Evolutionary conservation across 441 rosid species (phyloP), one percentile per base, ranked within the genome.

Genomic region (Euphorbia celastroides): DNA sequence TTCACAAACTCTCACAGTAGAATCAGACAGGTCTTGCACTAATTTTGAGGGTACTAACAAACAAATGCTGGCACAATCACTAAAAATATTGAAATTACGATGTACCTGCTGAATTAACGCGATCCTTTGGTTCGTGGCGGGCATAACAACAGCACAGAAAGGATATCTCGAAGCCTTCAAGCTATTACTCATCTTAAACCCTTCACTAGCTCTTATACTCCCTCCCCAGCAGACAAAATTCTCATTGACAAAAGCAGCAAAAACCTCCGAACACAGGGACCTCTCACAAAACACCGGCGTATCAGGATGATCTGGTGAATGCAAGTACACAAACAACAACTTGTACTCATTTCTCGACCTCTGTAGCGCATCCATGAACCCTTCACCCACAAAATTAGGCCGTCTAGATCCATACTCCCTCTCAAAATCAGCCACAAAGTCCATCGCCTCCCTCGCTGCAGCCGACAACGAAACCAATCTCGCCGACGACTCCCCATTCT

Each of bases 151-250:
- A 22, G 99, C 98, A 58, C 97, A 89, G 72, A 92, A 94, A 0
- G 99, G 99, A 62, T 80, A 94, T 72, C 93, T 76, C 0, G 97
- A 92, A 0, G 98, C 99, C 78, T 94, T 94, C 85, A 92, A 86
- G 82, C 97, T 91, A 70, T 87, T 88, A 65, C 99, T 92, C 98
- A 94, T 94, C 82, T 94, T 94, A 82, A 94, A 94, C 26, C 99
- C 99, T 79, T 94, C 99, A 61, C 97, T 94, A 60, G 87, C 86
- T 60, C 97, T 80, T 72, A 94, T 88, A 67, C 88, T 92, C 25
- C 94, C 98, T 27, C 99, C 99, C 98, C 99, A 92, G 0, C 87
- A 67, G 12, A 94, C 93, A 52, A 94, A 94, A 69, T 94, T 94
- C 86, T 89, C 96, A 61, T 92, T 94, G 67, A 94, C 80, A 68